Conservation (phyloP, 495 filamentous ascomycete genomes). For the Hypoxylon trugodes region DNA sequence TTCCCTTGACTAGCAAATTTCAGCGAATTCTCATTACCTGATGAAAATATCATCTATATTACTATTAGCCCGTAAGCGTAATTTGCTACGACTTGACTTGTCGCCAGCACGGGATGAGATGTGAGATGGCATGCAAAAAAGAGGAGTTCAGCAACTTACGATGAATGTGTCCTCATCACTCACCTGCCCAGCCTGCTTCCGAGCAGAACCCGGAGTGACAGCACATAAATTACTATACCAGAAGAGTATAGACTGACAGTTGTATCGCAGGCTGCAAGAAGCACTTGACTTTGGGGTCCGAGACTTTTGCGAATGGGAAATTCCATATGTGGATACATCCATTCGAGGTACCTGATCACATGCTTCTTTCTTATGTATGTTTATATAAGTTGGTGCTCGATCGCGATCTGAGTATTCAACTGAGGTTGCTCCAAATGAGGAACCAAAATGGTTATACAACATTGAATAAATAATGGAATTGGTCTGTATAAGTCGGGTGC, state of each 20-base stretch:
- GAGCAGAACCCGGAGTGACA: conserved; percentile 14
- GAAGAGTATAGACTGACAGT: conserved; percentile 30
- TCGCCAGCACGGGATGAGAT: conserved; percentile 2
- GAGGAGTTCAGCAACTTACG: conserved; percentile 7
- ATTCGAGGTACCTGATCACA: conserved; percentile 37
- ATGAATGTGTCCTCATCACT: background rate
- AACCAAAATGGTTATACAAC: no score
- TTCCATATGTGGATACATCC: background rate
- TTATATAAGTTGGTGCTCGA: no score
- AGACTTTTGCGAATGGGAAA: background rate
- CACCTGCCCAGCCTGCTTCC: background rate
- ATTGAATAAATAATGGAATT: no score
- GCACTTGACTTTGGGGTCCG: conserved; percentile 35
- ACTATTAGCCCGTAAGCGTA: conserved; percentile 29
- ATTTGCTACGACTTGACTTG: conserved; percentile 27
- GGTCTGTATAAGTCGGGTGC: no score
- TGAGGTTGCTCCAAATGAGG: no score
- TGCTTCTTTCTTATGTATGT: conserved; percentile 23
- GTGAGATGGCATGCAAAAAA: background rate
- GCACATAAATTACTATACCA: conserved; percentile 16
- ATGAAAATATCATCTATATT: conserved; percentile 22
- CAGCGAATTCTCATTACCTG: conserved; percentile 39
- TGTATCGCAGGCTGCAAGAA: conserved; percentile 38
- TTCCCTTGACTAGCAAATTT: conserved; percentile 24
- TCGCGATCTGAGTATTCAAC: no score